Percentiles rank a stretch among this genome's conserved stretches.
Evolutionary conservation across 1,284 basidiomycete genomes (phyloP).

Genomic region (Sporisorium scitamineum): DNA sequence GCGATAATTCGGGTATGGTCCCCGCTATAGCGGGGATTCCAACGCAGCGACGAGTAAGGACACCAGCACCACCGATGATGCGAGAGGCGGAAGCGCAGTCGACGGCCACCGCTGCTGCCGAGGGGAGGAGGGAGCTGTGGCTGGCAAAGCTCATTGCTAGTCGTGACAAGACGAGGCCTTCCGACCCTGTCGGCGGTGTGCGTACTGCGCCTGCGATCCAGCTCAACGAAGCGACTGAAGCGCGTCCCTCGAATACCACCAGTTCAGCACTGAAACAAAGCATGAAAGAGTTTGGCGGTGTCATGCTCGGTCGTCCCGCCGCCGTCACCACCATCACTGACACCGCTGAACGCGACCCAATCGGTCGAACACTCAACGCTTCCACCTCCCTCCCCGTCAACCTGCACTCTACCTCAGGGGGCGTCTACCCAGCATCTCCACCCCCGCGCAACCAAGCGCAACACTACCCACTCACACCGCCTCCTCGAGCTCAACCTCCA

Average conservation of each 20-base stretch:
- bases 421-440: slow-evolving; percentile 2
- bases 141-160: slow-evolving; percentile 30
- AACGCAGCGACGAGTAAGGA: neutral
- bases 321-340: neutral
- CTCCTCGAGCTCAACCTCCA: slow-evolving; percentile 30
- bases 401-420: slow-evolving; percentile 1
- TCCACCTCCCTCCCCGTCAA: slow-evolving; percentile 16
- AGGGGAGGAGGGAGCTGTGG: slow-evolving; percentile 38
- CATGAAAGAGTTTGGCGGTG: slow-evolving; percentile 17
- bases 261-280: slow-evolving; percentile 7
- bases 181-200: neutral
- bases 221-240: slow-evolving; percentile 16
- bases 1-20: neutral
- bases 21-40: neutral
- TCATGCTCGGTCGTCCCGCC: slow-evolving; percentile 21
- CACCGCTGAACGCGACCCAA: neutral
- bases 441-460: neutral
- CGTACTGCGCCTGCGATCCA: neutral
- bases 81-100: slow-evolving; percentile 17
- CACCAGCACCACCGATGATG: slow-evolving; percentile 22
- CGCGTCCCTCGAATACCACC: neutral
- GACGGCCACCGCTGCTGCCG: slow-evolving; percentile 27
- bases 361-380: slow-evolving; percentile 15
- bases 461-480: slow-evolving; percentile 19
- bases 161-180: slow-evolving; percentile 4